Evolutionary conservation across 345 rosid species (phyloP).

Genomic region (Pistacia vera): DNA sequence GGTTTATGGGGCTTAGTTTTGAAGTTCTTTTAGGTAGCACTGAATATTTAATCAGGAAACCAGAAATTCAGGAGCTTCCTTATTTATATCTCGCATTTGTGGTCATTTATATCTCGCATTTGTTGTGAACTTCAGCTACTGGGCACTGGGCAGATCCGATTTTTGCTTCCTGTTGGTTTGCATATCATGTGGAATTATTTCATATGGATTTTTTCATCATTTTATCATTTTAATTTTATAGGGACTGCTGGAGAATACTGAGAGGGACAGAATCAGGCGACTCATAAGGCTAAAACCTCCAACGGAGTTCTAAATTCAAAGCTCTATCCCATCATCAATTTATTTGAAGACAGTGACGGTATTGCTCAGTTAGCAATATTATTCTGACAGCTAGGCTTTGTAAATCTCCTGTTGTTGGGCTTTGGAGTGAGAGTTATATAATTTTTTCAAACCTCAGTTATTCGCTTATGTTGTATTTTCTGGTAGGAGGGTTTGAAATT

Average conservation of each 20-base stretch:
- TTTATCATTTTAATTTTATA: slow-evolving; percentile 19
- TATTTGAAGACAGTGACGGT: not conserved
- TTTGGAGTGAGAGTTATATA: slow-evolving; percentile 3
- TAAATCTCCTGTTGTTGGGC: slow-evolving; percentile 11
- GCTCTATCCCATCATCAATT: not conserved
- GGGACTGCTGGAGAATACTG: slow-evolving; percentile 88
- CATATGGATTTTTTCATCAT: not conserved
- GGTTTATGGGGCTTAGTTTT: not conserved
- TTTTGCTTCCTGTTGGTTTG: slow-evolving; percentile 2
- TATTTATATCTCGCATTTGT: not conserved
- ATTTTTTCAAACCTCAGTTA: not conserved
- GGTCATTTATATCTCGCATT: not conserved
- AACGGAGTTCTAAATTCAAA: slow-evolving; percentile 55
- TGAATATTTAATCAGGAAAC: not conserved
- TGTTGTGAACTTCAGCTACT: not conserved
- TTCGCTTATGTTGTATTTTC: not conserved
- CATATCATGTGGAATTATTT: not conserved
- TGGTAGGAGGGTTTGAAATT: not conserved
- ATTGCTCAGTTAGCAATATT: not conserved
- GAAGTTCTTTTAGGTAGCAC: not conserved
- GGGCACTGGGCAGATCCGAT: not conserved
- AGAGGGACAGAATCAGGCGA: slow-evolving; percentile 85
- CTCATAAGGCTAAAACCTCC: slow-evolving; percentile 87
- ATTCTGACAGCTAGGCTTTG: slow-evolving; percentile 7
- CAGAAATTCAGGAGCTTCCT: not conserved